A percentile compares a stretch with the other conserved stretches of the same genome.
These are phyloP conservation scores for Coemansia sp. DNA, from an alignment of 192 early-diverging fungal genomes.

Conservation along the genomic window DNA sequence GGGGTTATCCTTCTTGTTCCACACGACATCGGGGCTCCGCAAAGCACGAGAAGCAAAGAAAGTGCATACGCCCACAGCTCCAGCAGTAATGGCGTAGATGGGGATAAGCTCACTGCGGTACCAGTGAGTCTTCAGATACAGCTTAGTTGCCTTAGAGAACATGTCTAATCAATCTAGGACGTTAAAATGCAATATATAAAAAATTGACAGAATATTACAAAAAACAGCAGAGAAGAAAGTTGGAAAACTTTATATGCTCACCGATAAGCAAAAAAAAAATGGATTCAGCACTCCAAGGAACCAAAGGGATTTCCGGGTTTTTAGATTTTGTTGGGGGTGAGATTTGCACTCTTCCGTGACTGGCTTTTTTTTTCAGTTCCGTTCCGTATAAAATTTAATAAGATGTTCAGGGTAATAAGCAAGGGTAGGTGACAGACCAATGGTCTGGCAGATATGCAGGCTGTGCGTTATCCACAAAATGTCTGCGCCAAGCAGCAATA, in stretches of 20 bases:
- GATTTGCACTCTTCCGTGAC: background rate
- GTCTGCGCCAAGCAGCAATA: slow-evolving; percentile 33
- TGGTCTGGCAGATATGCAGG: slow-evolving; percentile 44
- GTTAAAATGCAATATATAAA: slow-evolving; percentile 17
- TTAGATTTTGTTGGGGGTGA: too few species aligned
- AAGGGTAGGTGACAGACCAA: slow-evolving; percentile 31
- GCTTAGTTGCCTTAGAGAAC: slow-evolving; percentile 47
- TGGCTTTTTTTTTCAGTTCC: background rate
- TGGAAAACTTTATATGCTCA: background rate
- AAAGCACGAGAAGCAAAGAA: slow-evolving; percentile 43
- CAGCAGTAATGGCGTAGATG: slow-evolving; percentile 41
- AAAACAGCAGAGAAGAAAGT: slow-evolving; percentile 3
- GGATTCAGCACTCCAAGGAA: too few species aligned
- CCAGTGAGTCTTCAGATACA: slow-evolving; percentile 53
- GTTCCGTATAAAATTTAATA: too few species aligned
- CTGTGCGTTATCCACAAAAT: slow-evolving; percentile 37
- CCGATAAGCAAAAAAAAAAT: background rate
- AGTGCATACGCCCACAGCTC: slow-evolving; percentile 37
- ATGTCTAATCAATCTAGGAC: slow-evolving; percentile 25
- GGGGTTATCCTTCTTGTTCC: slow-evolving; percentile 51
- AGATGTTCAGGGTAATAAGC: background rate
- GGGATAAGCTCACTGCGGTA: slow-evolving; percentile 55
- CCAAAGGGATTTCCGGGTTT: too few species aligned
- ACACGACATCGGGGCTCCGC: slow-evolving; percentile 51
- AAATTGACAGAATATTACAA: slow-evolving; percentile 20